Conservation (phyloP, 495 filamentous ascomycete species). For the Chaetomium cochliodes region DNA sequence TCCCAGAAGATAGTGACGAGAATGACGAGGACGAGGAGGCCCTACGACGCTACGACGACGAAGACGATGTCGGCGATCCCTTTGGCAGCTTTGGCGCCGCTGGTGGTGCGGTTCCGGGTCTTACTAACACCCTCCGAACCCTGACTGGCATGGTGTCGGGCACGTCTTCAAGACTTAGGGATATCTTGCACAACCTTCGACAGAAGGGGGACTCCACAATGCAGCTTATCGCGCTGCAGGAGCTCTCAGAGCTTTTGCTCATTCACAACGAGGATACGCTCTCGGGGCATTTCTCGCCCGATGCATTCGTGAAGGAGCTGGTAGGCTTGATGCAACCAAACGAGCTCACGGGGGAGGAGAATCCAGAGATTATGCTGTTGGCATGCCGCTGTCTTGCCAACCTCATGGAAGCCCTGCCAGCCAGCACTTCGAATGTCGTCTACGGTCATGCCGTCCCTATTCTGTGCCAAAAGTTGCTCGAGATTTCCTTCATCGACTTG, state of each 20-base stretch:
- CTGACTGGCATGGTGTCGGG: conserved; percentile 89
- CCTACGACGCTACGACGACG: conserved; percentile 40
- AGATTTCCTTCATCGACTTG: conserved; percentile 94
- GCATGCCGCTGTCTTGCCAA: conserved; percentile 96
- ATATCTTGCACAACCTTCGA: conserved; percentile 78
- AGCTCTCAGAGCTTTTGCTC: conserved; percentile 88
- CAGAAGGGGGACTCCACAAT: conserved; percentile 85
- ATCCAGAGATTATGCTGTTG: conserved; percentile 95
- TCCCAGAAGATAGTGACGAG: conserved; percentile 52
- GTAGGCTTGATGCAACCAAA: conserved; percentile 88
- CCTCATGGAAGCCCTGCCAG: conserved; percentile 93
- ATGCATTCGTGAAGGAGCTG: conserved; percentile 93
- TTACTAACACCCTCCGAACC: conserved; percentile 82
- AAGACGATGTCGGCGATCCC: conserved; percentile 66
- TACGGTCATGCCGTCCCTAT: conserved; percentile 94
- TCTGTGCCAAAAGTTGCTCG: conserved; percentile 87
- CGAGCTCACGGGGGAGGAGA: conserved; percentile 79
- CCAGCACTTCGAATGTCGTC: conserved; percentile 90
- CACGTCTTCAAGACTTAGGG: conserved; percentile 72
- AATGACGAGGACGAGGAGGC: conserved; percentile 51
- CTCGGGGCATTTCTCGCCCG: conserved; percentile 91
- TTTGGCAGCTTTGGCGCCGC: conserved; percentile 72
- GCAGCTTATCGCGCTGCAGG: conserved; percentile 88
- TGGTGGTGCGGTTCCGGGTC: conserved; percentile 56
- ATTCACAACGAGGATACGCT: conserved; percentile 96